phyloP scores from a whole-genome alignment of 768 basidiomycete genomes.

The Russula sp. region DNA sequence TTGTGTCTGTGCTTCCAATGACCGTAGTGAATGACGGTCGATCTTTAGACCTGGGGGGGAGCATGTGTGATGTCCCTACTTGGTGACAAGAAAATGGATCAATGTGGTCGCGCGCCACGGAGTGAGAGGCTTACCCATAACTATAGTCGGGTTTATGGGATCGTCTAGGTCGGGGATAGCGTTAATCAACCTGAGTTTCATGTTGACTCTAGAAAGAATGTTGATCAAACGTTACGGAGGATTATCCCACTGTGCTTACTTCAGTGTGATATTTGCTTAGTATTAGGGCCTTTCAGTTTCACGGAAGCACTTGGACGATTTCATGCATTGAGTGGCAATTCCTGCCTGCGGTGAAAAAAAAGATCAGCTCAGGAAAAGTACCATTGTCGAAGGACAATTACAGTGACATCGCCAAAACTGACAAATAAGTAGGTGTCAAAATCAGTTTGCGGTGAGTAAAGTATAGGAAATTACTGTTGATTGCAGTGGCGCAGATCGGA shows the following conservation, averaged over 20 bases:
- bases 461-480: constrained; percentile 62
- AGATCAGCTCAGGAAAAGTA: neutral
- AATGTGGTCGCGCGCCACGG: neutral
- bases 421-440: neutral
- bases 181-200: constrained; percentile 79
- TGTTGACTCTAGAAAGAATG: constrained; percentile 51
- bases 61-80: constrained; percentile 82
- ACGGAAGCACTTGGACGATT: constrained; percentile 51
- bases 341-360: constrained; percentile 36
- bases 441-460: neutral
- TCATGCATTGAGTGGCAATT: constrained; percentile 75
- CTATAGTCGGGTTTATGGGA: constrained; percentile 64
- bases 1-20: constrained; percentile 70
- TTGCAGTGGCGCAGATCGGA: constrained; percentile 46
- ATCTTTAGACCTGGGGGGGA: constrained; percentile 54
- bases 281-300: constrained; percentile 70
- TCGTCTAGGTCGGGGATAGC: constrained; percentile 66
- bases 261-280: constrained; percentile 71
- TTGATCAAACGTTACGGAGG: neutral
- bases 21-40: constrained; percentile 74
- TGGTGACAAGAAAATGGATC: neutral
- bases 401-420: constrained; percentile 10
- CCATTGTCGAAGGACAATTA: neutral
- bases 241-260: constrained; percentile 37
- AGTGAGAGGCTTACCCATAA: constrained; percentile 48